phyloP scores from a whole-genome alignment of 1,139 yeast species.

The Yamadazyma pseudoaaseri region DNA sequence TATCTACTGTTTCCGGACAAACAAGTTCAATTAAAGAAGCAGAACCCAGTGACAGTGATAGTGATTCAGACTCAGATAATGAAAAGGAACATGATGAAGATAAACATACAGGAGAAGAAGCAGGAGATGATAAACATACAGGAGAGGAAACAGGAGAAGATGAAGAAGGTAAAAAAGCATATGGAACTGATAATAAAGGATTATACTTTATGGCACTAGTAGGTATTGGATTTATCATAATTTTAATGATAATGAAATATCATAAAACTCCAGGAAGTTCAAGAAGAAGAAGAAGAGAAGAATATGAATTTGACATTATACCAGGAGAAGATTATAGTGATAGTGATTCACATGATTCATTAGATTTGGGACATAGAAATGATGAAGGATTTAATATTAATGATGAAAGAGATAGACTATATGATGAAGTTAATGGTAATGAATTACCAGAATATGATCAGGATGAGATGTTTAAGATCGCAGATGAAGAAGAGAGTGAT shows the following conservation, averaged over 20 bases:
- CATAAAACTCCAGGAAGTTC: slow-evolving; percentile 49
- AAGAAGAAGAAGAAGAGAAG: slow-evolving; percentile 64
- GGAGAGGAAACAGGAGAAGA: slow-evolving; percentile 10
- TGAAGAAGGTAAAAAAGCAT: slow-evolving; percentile 33
- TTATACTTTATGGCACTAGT: slow-evolving; percentile 62
- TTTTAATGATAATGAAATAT: slow-evolving; percentile 52
- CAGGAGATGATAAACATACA: slow-evolving; percentile 32
- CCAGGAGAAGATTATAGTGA: slow-evolving; percentile 61
- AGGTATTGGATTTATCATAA: slow-evolving; percentile 56
- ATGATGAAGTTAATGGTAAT: slow-evolving; percentile 40
- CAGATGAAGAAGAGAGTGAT: slow-evolving; percentile 35
- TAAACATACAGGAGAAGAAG: slow-evolving; percentile 8
- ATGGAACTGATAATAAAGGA: slow-evolving; percentile 42
- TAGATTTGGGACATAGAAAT: slow-evolving; percentile 26
- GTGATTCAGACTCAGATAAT: slow-evolving; percentile 11
- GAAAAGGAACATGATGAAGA: slow-evolving; percentile 21
- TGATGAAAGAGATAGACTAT: slow-evolving; percentile 40
- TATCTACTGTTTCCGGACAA: neutral
- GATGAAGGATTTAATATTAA: slow-evolving; percentile 14
- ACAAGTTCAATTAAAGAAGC: slow-evolving; percentile 4
- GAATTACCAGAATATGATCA: slow-evolving; percentile 39
- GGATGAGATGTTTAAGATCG: slow-evolving; percentile 44
- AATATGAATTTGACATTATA: slow-evolving; percentile 77
- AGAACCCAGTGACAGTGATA: neutral
- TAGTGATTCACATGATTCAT: slow-evolving; percentile 28